Conservation (phyloP, 257 asterid species). For the Solanum chiquidenum region DNA sequence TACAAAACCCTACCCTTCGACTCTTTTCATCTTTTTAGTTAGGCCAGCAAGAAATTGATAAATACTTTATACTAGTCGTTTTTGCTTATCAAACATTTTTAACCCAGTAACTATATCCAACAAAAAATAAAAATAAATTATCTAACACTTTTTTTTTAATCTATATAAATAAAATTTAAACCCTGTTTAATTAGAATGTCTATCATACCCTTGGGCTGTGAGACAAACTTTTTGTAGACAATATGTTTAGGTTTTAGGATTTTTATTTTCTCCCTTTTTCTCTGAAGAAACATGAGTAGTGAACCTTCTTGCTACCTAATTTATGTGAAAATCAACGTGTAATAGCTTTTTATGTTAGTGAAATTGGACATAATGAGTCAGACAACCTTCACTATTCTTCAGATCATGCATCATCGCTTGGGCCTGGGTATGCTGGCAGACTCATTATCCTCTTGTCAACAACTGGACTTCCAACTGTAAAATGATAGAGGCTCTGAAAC, state of each 20-base stretch:
- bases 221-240: neutral
- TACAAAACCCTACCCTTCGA: neutral
- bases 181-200: neutral
- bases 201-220: neutral
- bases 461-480: slow-evolving; percentile 80
- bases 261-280: neutral
- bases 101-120: neutral
- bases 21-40: neutral
- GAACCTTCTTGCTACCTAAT: neutral
- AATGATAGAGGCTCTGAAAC: slow-evolving; percentile 87
- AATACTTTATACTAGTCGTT: neutral
- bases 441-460: slow-evolving; percentile 80
- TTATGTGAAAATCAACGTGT: neutral
- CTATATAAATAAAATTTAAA: neutral
- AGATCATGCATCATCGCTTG: slow-evolving; percentile 34
- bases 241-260: neutral
- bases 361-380: neutral
- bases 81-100: neutral
- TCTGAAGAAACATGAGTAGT: neutral
- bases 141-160: neutral
- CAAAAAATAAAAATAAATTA: neutral
- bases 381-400: neutral
- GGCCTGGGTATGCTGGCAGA: slow-evolving; percentile 90
- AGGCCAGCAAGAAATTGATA: neutral
- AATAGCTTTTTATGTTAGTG: neutral